Percentiles rank a stretch among this genome's conserved stretches.
Conservation (phyloP, 2,329 filamentous ascomycete species). For the Coniella lustricola region DNA sequence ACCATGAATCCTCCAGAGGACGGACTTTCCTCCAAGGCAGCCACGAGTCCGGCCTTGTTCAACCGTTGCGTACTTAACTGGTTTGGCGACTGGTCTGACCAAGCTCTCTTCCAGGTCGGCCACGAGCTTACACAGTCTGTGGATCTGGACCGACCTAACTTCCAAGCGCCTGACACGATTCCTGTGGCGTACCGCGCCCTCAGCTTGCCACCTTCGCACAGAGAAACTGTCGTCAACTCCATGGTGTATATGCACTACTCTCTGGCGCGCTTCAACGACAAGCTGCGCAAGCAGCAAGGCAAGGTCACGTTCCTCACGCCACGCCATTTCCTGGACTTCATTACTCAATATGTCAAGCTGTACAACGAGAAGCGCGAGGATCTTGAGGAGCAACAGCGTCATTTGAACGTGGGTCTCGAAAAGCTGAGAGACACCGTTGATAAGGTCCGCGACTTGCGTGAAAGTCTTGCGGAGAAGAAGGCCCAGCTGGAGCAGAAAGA, state of each 20-base stretch:
- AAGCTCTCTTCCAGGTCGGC: constrained; percentile 95
- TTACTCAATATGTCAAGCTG: constrained; percentile 92
- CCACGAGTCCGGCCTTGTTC: constrained; percentile 95
- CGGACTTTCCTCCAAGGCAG: constrained; percentile 89
- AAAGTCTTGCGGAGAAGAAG: constrained; percentile 91
- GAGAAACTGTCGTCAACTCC: constrained; percentile 88
- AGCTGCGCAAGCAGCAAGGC: constrained; percentile 84
- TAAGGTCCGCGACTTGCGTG: constrained; percentile 88
- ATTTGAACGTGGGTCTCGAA: constrained; percentile 96
- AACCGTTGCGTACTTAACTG: constrained; percentile 99
- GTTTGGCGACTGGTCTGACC: constrained; percentile 99
- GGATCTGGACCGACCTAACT: constrained; percentile 84
- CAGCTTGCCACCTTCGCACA: constrained; percentile 75
- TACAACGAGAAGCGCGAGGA: constrained; percentile 99
- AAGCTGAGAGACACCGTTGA: constrained; percentile 95
- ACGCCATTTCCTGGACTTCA: constrained; percentile 95
- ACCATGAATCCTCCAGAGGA: constrained; percentile 99
- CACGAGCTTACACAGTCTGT: constrained; percentile 94
- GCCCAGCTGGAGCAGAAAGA: constrained; percentile 88
- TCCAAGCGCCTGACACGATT: constrained; percentile 80
- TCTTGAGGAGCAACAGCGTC: constrained; percentile 94
- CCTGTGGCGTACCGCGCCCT: constrained; percentile 88
- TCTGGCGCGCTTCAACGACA: constrained; percentile 79
- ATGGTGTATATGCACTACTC: constrained; percentile 99
- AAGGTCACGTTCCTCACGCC: constrained; percentile 90